phyloP scores from a whole-genome alignment of 768 basidiomycete species.

The Rhizopogon vinicolor region DNA sequence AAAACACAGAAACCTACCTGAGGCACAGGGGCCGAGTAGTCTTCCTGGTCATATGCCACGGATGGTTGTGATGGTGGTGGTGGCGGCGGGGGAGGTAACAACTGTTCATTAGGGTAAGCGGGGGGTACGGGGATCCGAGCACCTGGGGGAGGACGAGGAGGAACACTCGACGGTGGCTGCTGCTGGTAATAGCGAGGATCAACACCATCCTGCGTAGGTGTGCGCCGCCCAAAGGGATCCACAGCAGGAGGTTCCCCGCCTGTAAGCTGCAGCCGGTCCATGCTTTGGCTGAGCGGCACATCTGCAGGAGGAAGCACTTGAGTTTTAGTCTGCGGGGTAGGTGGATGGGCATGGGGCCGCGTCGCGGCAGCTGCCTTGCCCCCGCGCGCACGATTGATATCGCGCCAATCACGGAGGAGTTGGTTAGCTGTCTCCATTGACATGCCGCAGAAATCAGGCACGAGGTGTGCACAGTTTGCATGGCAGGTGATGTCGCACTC shows the following conservation, averaged over 20 bases:
- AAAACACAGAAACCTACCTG: conserved; percentile 15
- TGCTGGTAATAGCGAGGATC: conserved; percentile 37
- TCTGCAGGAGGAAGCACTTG: conserved; percentile 28
- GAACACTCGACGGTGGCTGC: conserved; percentile 26
- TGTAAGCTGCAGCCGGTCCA: conserved; percentile 45
- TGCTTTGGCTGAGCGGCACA: conserved; percentile 27
- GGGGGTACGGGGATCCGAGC: conserved; percentile 32
- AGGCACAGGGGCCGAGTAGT: conserved; percentile 13
- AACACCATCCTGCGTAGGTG: conserved; percentile 32
- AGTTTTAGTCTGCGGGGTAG: conserved; percentile 25
- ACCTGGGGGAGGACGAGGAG: conserved; percentile 33
- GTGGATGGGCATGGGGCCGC: conserved; percentile 28
- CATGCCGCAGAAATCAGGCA: conserved; percentile 99
- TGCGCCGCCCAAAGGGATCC: conserved; percentile 19
- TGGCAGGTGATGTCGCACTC: conserved; percentile 98
- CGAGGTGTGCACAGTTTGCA: conserved; percentile 94
- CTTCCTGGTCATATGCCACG: conserved; percentile 25
- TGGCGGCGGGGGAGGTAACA: conserved; percentile 18
- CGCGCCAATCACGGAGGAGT: conserved; percentile 83
- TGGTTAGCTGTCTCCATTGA: conserved; percentile 99
- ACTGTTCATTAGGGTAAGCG: conserved; percentile 29
- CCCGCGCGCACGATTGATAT: conserved; percentile 75
- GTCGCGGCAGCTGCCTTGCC: conserved; percentile 39
- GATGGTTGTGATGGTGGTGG: conserved; percentile 6
- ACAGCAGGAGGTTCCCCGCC: conserved; percentile 24